Percentiles rank a stretch among this genome's conserved stretches.
Evolutionary conservation across 2,329 filamentous ascomycete genomes (phyloP).

Genomic region (Stagonosporopsis chrysanthemi): DNA sequence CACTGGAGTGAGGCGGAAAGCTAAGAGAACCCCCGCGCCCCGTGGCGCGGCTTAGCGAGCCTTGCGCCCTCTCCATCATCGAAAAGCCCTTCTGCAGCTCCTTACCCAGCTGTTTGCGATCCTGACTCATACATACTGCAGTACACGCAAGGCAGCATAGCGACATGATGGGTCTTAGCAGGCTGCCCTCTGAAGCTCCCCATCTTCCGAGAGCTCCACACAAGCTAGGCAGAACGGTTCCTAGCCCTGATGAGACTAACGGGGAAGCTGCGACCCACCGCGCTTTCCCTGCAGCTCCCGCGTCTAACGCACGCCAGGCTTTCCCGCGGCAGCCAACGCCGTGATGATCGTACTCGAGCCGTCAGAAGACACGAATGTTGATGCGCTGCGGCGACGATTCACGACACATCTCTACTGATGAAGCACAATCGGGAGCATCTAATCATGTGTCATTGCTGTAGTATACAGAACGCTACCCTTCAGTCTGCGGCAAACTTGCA

Average conservation of each 20-base stretch:
- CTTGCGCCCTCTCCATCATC: slow-evolving; percentile 16
- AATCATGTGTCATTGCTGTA: neutral
- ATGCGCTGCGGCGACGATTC: neutral
- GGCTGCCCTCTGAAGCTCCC: slow-evolving; percentile 15
- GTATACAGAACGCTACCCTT: neutral
- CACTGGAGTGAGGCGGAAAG: slow-evolving; percentile 36
- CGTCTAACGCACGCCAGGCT: slow-evolving; percentile 19
- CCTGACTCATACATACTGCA: slow-evolving; percentile 7
- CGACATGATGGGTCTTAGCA: slow-evolving; percentile 8
- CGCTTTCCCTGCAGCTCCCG: slow-evolving; percentile 35
- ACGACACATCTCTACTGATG: neutral
- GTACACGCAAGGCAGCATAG: slow-evolving; percentile 1
- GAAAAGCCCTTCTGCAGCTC: slow-evolving; percentile 14
- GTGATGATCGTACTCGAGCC: neutral
- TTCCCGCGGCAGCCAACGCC: slow-evolving; percentile 17
- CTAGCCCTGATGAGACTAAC: slow-evolving; percentile 24
- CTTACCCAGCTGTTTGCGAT: slow-evolving; percentile 4
- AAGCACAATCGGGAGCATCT: neutral
- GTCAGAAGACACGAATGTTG: neutral
- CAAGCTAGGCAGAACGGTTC: slow-evolving; percentile 31
- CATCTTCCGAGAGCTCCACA: slow-evolving; percentile 19
- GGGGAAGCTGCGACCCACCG: slow-evolving; percentile 28
- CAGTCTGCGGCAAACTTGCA: slow-evolving; percentile 50
- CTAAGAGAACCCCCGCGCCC: slow-evolving; percentile 23
- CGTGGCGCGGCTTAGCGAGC: slow-evolving; percentile 14